These are phyloP conservation scores for Thermoascus crustaceus DNA, from an alignment of 2,329 filamentous ascomycete genomes.

Conservation along the genomic window DNA sequence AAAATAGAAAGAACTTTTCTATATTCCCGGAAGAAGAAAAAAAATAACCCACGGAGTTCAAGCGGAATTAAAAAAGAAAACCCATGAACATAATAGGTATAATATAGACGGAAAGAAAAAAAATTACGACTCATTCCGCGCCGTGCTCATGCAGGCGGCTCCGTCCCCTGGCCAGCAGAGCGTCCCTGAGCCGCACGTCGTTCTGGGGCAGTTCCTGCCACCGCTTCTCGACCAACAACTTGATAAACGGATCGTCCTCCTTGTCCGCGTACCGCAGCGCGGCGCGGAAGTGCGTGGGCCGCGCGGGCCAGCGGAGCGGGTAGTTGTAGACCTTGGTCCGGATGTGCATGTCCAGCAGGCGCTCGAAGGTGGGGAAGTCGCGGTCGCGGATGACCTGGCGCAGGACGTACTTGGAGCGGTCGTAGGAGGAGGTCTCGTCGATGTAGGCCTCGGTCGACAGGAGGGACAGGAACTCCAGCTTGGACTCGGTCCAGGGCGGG, in stretches of 20 bases:
- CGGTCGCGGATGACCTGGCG: conserved; percentile 28
- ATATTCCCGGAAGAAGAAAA: too few species aligned
- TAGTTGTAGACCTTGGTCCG: conserved; percentile 25
- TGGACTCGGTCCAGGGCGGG: conserved; percentile 30
- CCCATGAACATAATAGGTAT: too few species aligned
- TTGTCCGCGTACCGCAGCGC: conserved; percentile 21
- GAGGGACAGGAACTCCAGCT: conserved; percentile 32
- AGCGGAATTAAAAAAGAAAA: too few species aligned
- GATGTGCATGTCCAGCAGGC: conserved; percentile 23
- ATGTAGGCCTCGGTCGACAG: conserved; percentile 29
- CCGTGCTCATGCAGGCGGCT: too few species aligned
- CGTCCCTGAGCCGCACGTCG: conserved; percentile 15
- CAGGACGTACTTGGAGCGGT: conserved; percentile 25
- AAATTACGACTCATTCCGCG: too few species aligned
- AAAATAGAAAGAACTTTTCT: too few species aligned
- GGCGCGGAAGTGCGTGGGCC: conserved; percentile 22
- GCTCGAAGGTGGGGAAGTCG: conserved; percentile 24
- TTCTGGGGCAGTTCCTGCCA: conserved; percentile 23
- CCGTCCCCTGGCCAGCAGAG: conserved; percentile 15
- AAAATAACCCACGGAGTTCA: too few species aligned
- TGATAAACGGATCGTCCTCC: conserved; percentile 27
- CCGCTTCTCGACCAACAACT: conserved; percentile 21
- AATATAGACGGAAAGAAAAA: too few species aligned
- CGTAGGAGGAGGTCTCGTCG: conserved; percentile 23
- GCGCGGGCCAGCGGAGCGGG: conserved; percentile 25